Conservation (phyloP, 805 yeast genomes). For the Priceomyces fermenticarens region DNA sequence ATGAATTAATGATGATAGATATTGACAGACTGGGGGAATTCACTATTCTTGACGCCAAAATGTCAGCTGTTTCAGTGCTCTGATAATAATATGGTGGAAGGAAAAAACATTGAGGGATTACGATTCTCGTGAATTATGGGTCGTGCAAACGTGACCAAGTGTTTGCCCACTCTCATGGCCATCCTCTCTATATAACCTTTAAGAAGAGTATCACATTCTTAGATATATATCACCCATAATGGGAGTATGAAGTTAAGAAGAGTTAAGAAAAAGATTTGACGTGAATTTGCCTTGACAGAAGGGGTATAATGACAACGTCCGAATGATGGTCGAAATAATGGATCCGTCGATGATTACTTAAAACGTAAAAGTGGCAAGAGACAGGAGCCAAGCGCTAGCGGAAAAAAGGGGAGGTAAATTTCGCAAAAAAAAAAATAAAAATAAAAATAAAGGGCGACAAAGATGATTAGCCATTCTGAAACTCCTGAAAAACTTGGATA, state of each 20-base stretch:
- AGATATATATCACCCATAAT: no score
- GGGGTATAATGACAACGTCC: conserved; percentile 4
- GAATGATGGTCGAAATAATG: conserved; percentile 3
- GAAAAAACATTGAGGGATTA: conserved; percentile 5
- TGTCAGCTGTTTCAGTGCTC: conserved; percentile 1
- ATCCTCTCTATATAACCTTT: no score
- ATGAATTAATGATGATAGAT: background rate
- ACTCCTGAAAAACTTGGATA: no score
- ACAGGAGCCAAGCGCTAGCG: conserved; percentile 2
- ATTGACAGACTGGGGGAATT: conserved; percentile 1
- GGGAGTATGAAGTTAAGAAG: background rate
- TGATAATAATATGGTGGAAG: conserved; percentile 1
- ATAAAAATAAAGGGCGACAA: no score
- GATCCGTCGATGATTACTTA: conserved; percentile 4
- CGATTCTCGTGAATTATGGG: conserved; percentile 1
- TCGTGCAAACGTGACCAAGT: conserved; percentile 4
- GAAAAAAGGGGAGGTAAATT: background rate
- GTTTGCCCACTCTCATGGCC: no score
- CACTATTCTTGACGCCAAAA: conserved; percentile 1
- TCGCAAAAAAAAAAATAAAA: no score
- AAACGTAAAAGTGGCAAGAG: conserved; percentile 2
- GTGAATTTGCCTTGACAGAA: conserved; percentile 2
- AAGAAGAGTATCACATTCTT: no score
- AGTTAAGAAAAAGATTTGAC: background rate
- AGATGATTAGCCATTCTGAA: no score